phyloP scores from a whole-genome alignment of 2,329 filamentous ascomycete species.

The Fonsecaea nubica region DNA sequence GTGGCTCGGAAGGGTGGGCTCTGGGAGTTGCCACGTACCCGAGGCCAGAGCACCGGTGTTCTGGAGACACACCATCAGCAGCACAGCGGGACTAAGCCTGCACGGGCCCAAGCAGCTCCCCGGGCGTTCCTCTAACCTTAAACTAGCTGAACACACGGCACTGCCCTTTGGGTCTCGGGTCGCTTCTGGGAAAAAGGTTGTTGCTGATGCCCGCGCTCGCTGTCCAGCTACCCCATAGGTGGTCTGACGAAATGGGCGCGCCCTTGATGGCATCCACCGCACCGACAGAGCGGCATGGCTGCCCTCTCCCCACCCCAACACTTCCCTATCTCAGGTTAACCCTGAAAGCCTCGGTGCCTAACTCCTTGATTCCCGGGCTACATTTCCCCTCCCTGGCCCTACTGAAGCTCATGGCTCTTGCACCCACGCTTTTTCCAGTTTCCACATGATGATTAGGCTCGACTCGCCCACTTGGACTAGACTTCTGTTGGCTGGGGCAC shows the following conservation, averaged over 20 bases:
- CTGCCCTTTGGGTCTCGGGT: conserved; percentile 6
- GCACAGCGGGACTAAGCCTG: conserved; percentile 8
- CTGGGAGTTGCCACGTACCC: conserved; percentile 8
- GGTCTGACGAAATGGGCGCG: background rate
- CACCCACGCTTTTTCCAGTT: conserved; percentile 8
- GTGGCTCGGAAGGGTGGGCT: background rate
- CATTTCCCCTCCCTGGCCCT: background rate
- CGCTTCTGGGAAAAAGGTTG: background rate
- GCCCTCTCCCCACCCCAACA: background rate
- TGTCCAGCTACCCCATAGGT: background rate
- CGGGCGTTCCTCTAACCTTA: conserved; percentile 9
- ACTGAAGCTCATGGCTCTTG: conserved; percentile 14
- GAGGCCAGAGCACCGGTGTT: conserved; percentile 15
- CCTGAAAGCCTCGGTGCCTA: conserved; percentile 6
- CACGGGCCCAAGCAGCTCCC: conserved; percentile 14
- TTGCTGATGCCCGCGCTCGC: background rate
- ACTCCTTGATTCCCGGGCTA: conserved; percentile 3
- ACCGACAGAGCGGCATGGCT: conserved; percentile 1
- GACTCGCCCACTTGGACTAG: conserved; percentile 5
- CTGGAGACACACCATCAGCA: conserved; percentile 1
- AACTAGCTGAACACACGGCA: background rate
- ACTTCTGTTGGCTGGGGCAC: conserved; percentile 14
- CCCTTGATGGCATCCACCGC: background rate
- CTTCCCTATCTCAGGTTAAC: conserved; percentile 1
- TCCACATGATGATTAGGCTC: conserved; percentile 20